Evolutionary conservation across 345 rosid species (phyloP), one percentile per base, ranked within the genome.

Genomic region (Lepidium africanum): DNA sequence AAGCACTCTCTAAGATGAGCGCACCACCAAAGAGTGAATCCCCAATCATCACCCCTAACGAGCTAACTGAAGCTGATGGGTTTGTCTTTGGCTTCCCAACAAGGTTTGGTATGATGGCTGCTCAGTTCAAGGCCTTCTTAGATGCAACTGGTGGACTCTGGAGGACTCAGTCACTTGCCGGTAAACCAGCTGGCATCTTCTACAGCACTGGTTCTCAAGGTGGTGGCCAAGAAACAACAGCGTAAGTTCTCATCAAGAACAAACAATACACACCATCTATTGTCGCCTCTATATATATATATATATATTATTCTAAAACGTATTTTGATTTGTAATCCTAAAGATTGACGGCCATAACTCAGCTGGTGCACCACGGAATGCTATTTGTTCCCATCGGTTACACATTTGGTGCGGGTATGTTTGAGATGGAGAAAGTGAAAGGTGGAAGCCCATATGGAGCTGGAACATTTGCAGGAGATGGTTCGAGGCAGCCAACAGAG

Each of bases 131-230:
- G 66, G 96, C 98, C 47, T 93, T 93, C 77, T 39, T 93, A 67
- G 98, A 93, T 69, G 86, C 97, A 57, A 93, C 98, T 11, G 97
- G 98, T 64, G 96, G 92, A 30, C 80, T 88, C 56, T 90, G 98
- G 98, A 87, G 96, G 70, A 80, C 98, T 56, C 98, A 88, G 40
- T 81, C 83, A 58, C 98, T 92, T 14, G 98, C 98, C 0, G 98
- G 98, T 58, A 93, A 88, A 69, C 96, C 98, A 59, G 98, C 98
- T 27, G 98, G 98, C 42, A 77, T 93, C 72, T 93, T 93, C 81
- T 90, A 78, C 78, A 90, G 98, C 85, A 93, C 98, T 25, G 98
- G 97, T 36, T 90, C 98, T 70, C 97, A 93, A 78, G 98, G 98
- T 10, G 98, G 98, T 19, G 98, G 98, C 39, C 98, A 93, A 70